phyloP scores from a whole-genome alignment of 768 basidiomycete genomes.

The Austroboletus eburneus region DNA sequence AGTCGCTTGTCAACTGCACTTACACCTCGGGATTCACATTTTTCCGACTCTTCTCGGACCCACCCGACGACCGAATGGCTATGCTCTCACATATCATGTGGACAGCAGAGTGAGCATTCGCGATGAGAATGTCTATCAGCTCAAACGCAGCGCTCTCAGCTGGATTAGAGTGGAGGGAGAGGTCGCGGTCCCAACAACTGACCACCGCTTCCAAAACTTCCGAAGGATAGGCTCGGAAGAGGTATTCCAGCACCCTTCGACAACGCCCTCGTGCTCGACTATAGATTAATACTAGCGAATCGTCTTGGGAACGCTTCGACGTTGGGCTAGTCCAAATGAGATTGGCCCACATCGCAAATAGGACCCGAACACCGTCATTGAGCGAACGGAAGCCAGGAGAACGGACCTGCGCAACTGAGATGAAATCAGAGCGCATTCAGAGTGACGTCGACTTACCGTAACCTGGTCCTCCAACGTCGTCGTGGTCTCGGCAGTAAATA shows the following conservation, averaged over 20 bases:
- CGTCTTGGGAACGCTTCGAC: constrained; percentile 53
- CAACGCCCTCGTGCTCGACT: constrained; percentile 64
- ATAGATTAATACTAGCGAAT: constrained; percentile 64
- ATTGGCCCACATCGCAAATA: constrained; percentile 73
- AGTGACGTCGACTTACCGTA: constrained; percentile 40
- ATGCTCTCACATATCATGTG: constrained; percentile 88
- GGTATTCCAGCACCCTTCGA: constrained; percentile 75
- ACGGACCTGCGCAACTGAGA: constrained; percentile 40
- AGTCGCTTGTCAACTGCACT: constrained; percentile 20
- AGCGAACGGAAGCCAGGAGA: constrained; percentile 76
- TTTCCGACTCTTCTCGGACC: constrained; percentile 57
- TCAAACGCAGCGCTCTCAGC: constrained; percentile 64
- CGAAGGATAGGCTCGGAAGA: constrained; percentile 74
- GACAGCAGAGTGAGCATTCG: constrained; percentile 83
- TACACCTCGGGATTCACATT: constrained; percentile 67
- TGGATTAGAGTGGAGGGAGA: constrained; percentile 40
- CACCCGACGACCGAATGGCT: constrained; percentile 48
- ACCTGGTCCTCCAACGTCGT: constrained; percentile 51
- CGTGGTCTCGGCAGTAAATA: constrained; percentile 73
- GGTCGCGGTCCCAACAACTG: constrained; percentile 72
- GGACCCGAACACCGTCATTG: constrained; percentile 74
- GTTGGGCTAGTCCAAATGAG: constrained; percentile 47
- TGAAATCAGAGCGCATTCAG: neutral
- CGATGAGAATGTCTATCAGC: constrained; percentile 75
- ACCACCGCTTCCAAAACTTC: constrained; percentile 84